Evolutionary conservation across 1,284 basidiomycete species (phyloP), one percentile per base, ranked within the genome.

Genomic region (Ceratobasidium sp.): DNA sequence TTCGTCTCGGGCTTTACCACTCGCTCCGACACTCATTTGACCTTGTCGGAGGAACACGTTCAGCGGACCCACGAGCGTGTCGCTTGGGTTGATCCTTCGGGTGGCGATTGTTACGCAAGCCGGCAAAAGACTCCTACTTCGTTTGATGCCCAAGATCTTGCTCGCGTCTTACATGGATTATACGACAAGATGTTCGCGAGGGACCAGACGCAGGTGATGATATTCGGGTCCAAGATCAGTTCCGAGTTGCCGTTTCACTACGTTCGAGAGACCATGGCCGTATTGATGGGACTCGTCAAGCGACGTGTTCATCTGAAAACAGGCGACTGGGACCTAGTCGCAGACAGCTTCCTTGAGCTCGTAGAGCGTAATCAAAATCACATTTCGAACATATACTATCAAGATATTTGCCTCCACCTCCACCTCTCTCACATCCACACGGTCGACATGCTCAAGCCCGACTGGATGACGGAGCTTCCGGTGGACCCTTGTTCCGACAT

Each of bases 141-240:
- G 7, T 69, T 77, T 14, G 66, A 77, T 27, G 55, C 75, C 33
- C 20, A 68, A 2, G n/a, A 50, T 7, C 66, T 77, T 23, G 65
- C 54, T 5, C 66, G 10, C 3, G 30, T 62, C 4, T 1, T 77
- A 2, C 69, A 57, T 38, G 55, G 66, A 1, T 12, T 77, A 1
- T 60, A 77, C 38, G 54, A 68, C 7, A 59, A 52, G n/a, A 69
- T 77, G 55, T 91, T 90, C 70, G 78, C 30, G 5, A 16, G 23
- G 3, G 55, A 77, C 18, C 54, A 70, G 3, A n/a, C 60, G 8
- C 79, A 60, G 82, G 83, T 74, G 48, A 30, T 14, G 6, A 35
- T 46, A 20, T 18, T 27, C 2, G 14, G 27, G 27, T 30, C 27
- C 27, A 30, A 30, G 27, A 30, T 30, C 27, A 30, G 27, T 30